Evolutionary conservation across 1,139 yeast species (phyloP).

Genomic region (Eremothecium gossypii): DNA sequence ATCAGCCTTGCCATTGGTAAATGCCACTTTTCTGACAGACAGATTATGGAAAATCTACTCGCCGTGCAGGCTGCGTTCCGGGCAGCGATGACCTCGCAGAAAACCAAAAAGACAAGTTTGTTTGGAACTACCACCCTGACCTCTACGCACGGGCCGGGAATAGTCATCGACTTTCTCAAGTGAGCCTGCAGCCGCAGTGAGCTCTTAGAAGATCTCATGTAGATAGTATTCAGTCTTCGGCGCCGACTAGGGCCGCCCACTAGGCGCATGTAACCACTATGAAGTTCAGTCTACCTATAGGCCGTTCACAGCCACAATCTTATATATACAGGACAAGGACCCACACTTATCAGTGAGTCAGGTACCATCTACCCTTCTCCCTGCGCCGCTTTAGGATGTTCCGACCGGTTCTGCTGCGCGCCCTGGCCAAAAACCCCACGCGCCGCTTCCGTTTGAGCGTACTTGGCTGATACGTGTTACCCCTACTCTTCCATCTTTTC

Average conservation of each 20-base stretch:
- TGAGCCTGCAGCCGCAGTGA: no score
- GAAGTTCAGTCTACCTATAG: no score
- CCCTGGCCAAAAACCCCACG: constrained; percentile 84
- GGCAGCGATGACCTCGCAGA: constrained; percentile 45
- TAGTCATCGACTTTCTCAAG: constrained; percentile 51
- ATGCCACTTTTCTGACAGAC: constrained; percentile 69
- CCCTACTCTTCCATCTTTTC: constrained; percentile 78
- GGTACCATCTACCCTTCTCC: constrained; percentile 89
- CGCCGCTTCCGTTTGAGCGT: constrained; percentile 84
- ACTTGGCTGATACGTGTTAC: constrained; percentile 92
- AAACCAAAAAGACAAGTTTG: constrained; percentile 58
- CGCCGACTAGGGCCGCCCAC: no score
- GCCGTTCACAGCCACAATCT: neutral
- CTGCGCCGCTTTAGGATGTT: constrained; percentile 70
- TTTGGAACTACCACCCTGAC: constrained; percentile 63
- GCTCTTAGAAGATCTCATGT: no score
- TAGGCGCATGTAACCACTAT: no score
- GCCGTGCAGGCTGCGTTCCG: constrained; percentile 62
- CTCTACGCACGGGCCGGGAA: constrained; percentile 74
- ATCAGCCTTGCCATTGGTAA: constrained; percentile 69
- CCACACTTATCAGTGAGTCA: constrained; percentile 48
- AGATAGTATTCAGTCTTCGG: no score
- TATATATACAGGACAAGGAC: constrained; percentile 9
- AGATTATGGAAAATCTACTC: constrained; percentile 61
- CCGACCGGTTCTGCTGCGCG: constrained; percentile 69